Base-by-base conservation (phyloP, 139 green algal species). In the Closterium sp. region DNA sequence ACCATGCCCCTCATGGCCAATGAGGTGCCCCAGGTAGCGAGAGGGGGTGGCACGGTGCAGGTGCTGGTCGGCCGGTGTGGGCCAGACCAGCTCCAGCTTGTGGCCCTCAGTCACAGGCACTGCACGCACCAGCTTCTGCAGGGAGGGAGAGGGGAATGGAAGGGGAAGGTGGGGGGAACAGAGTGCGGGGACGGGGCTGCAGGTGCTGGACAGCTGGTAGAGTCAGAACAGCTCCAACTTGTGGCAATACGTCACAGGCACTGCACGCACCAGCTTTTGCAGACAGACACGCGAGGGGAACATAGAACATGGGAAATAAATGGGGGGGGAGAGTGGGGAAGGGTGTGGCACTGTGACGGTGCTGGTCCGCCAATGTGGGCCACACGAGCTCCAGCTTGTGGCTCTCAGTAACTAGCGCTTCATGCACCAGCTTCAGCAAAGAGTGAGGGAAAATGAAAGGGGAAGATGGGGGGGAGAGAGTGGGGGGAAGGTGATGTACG, bases 1-100 rank as follows among this genome's bases (percentile, higher is more conserved):
- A 85, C 97, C 97, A 31, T 96, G 91, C 9, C 97, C 97, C 90
- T 99, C 97, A 85, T 99, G 97, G 4, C 97, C 97, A 34, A 98
- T 93, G 81, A 98, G 94, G 93, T 98, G 96, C 4, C 84, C 94
- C 25, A 98, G 83, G 94, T 98, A 98, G 89, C 94, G 91, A n/a
- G 94, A 93, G 23, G 97, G 96, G 0, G 94, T 92, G 25, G 95
- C 88, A 31, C 91, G 87, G 93, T 97, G 98, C 87, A 88, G 66
- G 43, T 93, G 6, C 64, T 88, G 84, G 84, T 97, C 92, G 25
- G 96, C 86, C 1, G 96, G 87, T 1, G 95, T 93, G 10, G 88
- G 87, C 96, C 97, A 98, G 84, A 95, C 92, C 55, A 98, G 91
- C 89, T 97, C 95, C n/a, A 99, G 85, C 19, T 66, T 93, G 93